Evolutionary conservation across 352 stramenopile species (phyloP).

Genomic region (Globisporangium iwayamae): DNA sequence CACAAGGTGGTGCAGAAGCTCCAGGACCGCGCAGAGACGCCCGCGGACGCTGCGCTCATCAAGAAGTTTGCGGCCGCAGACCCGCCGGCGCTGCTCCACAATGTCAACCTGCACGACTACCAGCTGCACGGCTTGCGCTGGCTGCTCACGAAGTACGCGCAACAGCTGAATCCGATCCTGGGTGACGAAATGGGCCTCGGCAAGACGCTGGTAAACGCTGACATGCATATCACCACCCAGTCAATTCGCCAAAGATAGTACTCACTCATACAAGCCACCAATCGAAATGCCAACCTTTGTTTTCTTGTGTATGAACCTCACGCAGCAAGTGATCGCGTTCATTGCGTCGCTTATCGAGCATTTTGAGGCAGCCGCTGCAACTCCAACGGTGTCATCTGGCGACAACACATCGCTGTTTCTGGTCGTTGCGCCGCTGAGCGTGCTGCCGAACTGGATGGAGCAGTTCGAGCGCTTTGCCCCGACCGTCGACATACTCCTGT

Average conservation of each 20-base stretch:
- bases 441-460: constrained; percentile 83
- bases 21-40: constrained; percentile 27
- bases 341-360: constrained; percentile 41
- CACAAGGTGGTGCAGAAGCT: constrained; percentile 40
- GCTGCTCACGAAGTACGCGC: constrained; percentile 58
- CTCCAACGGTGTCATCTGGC: not conserved
- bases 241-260: no score
- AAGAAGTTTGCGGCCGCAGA: constrained; percentile 11
- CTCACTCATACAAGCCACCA: no score
- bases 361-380: not conserved
- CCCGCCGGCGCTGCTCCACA: constrained; percentile 39
- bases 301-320: no score
- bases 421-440: constrained; percentile 69
- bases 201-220: constrained; percentile 47
- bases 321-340: constrained; percentile 61
- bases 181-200: constrained; percentile 83
- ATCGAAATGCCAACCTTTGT: no score
- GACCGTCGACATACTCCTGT: constrained; percentile 50
- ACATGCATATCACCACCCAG: no score
- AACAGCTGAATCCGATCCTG: constrained; percentile 67
- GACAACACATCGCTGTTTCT: constrained; percentile 28
- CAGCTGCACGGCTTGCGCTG: constrained; percentile 62
- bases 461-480: constrained; percentile 73
- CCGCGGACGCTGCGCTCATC: constrained; percentile 19
- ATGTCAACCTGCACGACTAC: constrained; percentile 68